Conservation (phyloP, 2,329 filamentous ascomycete genomes). For the Colletotrichum sp. region DNA sequence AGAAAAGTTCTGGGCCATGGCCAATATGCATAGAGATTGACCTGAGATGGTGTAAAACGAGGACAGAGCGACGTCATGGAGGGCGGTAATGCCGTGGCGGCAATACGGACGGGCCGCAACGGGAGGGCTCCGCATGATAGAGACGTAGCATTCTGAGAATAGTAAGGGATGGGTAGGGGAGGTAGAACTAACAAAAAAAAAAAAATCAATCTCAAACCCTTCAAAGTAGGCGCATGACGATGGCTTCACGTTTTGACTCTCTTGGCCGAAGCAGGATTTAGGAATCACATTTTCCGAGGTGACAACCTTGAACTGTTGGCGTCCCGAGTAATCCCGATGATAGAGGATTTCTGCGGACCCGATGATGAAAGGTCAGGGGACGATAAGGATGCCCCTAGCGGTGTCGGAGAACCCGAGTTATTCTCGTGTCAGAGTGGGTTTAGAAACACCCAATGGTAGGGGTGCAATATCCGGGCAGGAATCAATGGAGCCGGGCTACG, state of each 20-base stretch:
- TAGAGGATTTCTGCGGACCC: background rate
- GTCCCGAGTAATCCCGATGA: slow-evolving; percentile 8
- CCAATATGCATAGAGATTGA: slow-evolving; percentile 6
- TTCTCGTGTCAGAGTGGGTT: background rate
- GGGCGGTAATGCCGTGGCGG: background rate
- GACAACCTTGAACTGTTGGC: background rate
- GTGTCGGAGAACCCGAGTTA: background rate
- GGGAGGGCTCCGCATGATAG: background rate
- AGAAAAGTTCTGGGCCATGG: background rate
- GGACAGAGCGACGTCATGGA: slow-evolving; percentile 5
- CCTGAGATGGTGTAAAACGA: background rate
- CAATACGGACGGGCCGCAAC: slow-evolving; percentile 1
- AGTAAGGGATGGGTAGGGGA: background rate
- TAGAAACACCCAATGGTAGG: background rate
- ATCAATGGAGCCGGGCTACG: slow-evolving; percentile 1
- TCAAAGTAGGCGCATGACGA: slow-evolving; percentile 12
- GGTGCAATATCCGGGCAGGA: background rate
- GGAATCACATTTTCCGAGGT: background rate
- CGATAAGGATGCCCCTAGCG: slow-evolving; percentile 1
- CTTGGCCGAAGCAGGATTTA: background rate
- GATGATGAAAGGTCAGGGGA: background rate
- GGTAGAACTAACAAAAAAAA: background rate
- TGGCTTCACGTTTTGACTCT: slow-evolving; percentile 17
- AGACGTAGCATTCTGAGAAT: background rate
- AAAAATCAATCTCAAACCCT: background rate